phyloP scores from a whole-genome alignment of 1,284 basidiomycete genomes.

The Anthracocystis setariae region DNA sequence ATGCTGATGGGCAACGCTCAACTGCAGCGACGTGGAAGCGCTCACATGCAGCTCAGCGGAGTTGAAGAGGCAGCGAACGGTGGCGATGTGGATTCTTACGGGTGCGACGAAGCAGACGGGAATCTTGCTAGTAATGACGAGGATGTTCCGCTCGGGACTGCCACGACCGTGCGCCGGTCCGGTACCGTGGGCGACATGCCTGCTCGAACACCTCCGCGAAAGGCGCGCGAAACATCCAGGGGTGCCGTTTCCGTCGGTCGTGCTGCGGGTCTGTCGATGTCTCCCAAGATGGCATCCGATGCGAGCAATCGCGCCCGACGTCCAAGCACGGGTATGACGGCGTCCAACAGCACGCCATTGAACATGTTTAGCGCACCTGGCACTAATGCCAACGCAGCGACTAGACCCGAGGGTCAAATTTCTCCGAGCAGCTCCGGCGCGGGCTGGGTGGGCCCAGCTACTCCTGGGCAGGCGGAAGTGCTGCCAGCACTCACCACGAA shows the following conservation, averaged over 20 bases:
- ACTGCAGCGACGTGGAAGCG: constrained; percentile 33
- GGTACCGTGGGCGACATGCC: constrained; percentile 52
- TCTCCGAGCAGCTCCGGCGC: constrained; percentile 28
- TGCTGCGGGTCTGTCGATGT: constrained; percentile 43
- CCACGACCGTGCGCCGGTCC: constrained; percentile 38
- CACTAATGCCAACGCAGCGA: constrained; percentile 10
- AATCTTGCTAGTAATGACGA: constrained; percentile 25
- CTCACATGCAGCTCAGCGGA: constrained; percentile 27
- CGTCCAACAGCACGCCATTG: constrained; percentile 43
- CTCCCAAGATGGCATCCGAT: constrained; percentile 24
- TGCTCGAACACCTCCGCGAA: constrained; percentile 12
- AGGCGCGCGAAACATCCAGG: constrained; percentile 18
- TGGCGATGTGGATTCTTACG: constrained; percentile 15
- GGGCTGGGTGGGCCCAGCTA: constrained; percentile 44
- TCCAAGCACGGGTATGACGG: constrained; percentile 38
- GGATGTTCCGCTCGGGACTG: constrained; percentile 21
- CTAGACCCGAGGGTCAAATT: constrained; percentile 13
- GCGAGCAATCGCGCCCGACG: constrained; percentile 8
- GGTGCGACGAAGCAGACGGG: constrained; percentile 30
- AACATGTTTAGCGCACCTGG: constrained; percentile 32
- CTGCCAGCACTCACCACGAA: constrained; percentile 27
- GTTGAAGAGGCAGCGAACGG: constrained; percentile 31
- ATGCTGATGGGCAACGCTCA: constrained; percentile 30
- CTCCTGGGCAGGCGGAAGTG: constrained; percentile 44
- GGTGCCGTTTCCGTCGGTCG: constrained; percentile 46